Evolutionary conservation across 1,139 yeast genomes (phyloP).

Genomic region (Kazachstania sp.): DNA sequence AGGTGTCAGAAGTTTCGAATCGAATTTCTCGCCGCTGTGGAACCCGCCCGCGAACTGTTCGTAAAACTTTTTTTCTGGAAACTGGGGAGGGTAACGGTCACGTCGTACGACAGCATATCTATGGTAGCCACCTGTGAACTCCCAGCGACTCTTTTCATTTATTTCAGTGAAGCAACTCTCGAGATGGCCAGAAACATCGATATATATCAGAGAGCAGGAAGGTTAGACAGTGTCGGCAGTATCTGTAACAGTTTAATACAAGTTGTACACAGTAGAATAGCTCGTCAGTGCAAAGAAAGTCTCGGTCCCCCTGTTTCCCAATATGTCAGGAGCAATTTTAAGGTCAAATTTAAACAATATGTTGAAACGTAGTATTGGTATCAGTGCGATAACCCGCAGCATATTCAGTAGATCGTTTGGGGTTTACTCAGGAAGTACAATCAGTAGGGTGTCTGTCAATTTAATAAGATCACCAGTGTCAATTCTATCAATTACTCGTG

Average conservation of each 20-base stretch:
- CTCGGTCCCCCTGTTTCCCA: neutral
- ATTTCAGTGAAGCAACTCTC: no score
- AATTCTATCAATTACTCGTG: constrained; percentile 31
- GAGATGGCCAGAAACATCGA: no score
- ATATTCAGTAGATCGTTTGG: neutral
- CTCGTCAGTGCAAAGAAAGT: no score
- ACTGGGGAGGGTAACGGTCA: neutral
- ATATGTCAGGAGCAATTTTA: neutral
- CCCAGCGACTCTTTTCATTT: no score
- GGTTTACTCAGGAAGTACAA: neutral
- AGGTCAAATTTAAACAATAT: neutral
- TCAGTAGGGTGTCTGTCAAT: neutral
- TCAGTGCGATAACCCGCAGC: neutral
- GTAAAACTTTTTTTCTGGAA: neutral
- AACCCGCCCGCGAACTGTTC: neutral
- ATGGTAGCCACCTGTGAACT: neutral
- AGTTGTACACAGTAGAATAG: no score
- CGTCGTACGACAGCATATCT: neutral
- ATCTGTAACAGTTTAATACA: no score
- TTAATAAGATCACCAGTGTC: neutral
- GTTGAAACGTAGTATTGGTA: neutral
- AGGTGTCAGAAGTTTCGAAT: no score
- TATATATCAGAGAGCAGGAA: no score
- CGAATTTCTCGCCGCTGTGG: neutral
- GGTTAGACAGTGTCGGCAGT: no score